Percentiles rank a stretch among this genome's conserved stretches.
Conservation (phyloP, 768 basidiomycete species). For the Amanita brunnescens region DNA sequence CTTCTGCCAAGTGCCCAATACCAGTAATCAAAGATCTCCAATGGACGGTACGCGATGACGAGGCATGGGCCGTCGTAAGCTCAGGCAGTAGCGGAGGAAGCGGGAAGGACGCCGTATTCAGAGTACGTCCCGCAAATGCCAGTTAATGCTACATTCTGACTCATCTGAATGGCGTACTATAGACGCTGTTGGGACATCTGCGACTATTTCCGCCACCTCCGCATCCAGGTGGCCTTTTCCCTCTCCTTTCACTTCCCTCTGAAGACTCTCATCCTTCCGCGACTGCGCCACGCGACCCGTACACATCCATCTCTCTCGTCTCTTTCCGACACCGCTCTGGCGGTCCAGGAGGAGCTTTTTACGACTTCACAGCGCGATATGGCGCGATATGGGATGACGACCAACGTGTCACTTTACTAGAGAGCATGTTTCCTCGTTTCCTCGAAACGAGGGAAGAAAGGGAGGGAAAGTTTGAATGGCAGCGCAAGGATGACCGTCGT, state of each 20-base stretch:
- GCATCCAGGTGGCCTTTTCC: slow-evolving; percentile 68
- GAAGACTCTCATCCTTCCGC: slow-evolving; percentile 5
- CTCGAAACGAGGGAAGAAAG: slow-evolving; percentile 19
- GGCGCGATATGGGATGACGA: slow-evolving; percentile 85
- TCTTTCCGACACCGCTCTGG: slow-evolving; percentile 56
- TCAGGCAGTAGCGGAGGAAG: slow-evolving; percentile 39
- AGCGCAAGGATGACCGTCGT: slow-evolving; percentile 10
- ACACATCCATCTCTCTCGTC: slow-evolving; percentile 43
- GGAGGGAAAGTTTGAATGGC: slow-evolving; percentile 9
- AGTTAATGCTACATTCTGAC: neutral
- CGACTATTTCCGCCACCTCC: slow-evolving; percentile 56
- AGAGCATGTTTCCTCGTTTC: slow-evolving; percentile 57
- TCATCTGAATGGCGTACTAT: neutral
- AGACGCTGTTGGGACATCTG: slow-evolving; percentile 66
- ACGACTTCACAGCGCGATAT: slow-evolving; percentile 90
- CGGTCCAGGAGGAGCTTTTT: slow-evolving; percentile 59
- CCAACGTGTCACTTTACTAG: slow-evolving; percentile 53
- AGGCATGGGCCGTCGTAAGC: slow-evolving; percentile 73
- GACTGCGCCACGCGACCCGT: slow-evolving; percentile 33
- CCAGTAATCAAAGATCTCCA: slow-evolving; percentile 8
- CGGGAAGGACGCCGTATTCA: slow-evolving; percentile 53
- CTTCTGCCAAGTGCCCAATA: neutral
- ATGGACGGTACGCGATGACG: slow-evolving; percentile 52
- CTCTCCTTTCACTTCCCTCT: slow-evolving; percentile 40
- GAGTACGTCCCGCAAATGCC: slow-evolving; percentile 33